Conservation (phyloP, 225 moss, liverwort and hornwort species). For the Polytrichum formosum region DNA sequence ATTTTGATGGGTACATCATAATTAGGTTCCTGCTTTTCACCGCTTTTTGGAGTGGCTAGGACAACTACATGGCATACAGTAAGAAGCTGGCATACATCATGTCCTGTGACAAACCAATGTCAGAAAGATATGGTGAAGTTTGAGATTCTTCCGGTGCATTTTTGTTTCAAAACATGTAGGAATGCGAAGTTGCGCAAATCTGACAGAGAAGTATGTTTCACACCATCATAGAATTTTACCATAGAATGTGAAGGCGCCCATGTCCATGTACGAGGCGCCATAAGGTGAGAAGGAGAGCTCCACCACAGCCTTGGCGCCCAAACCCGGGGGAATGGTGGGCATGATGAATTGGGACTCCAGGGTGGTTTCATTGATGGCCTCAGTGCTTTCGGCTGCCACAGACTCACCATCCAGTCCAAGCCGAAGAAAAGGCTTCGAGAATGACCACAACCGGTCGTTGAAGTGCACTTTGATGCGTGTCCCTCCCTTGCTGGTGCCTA, state of each 20-base stretch:
- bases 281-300: conserved; percentile 31
- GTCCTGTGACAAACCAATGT: too few species aligned
- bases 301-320: conserved; percentile 30
- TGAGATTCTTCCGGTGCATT: too few species aligned
- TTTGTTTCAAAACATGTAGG: too few species aligned
- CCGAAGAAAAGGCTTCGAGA: conserved; percentile 26
- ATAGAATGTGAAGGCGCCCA: conserved; percentile 41
- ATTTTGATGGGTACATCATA: too few species aligned
- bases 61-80: too few species aligned
- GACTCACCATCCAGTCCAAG: conserved; percentile 22
- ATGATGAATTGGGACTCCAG: conserved; percentile 35
- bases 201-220: too few species aligned
- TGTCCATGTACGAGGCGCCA: conserved; percentile 27
- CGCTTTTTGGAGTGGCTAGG: too few species aligned
- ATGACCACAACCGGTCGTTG: conserved; percentile 19
- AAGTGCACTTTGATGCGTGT: conserved; percentile 36
- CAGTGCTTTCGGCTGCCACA: conserved; percentile 26
- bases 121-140: too few species aligned
- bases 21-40: too few species aligned
- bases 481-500: conserved; percentile 43
- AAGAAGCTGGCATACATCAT: too few species aligned
- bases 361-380: conserved; percentile 17
- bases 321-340: conserved; percentile 21
- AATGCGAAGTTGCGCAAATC: too few species aligned
- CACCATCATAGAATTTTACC: conserved; percentile 13